Conservation (phyloP, 2,329 filamentous ascomycete genomes). For the Chrysoporthe deuterocubensis region DNA sequence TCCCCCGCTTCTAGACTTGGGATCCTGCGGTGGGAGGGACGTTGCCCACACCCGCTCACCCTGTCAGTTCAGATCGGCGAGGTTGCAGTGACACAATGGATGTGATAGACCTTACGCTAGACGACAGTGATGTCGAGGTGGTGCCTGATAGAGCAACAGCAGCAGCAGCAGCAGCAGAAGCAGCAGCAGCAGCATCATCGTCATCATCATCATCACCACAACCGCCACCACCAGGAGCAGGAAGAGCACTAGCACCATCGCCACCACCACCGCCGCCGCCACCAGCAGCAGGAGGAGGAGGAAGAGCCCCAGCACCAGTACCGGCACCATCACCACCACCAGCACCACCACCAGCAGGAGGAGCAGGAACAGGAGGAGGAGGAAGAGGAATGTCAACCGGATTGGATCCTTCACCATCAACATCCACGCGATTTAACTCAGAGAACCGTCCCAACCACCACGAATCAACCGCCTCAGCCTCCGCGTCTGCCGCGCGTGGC, state of each 20-base stretch:
- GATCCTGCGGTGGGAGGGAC: neutral
- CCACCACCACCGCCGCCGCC: no score
- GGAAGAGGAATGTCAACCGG: neutral
- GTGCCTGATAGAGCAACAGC: neutral
- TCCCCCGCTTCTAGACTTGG: neutral
- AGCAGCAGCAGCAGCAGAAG: no score
- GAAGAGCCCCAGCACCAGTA: no score
- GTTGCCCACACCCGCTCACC: neutral
- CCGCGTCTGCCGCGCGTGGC: neutral
- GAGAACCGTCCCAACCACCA: conserved; percentile 26
- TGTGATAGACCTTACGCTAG: conserved; percentile 23
- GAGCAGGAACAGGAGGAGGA: neutral
- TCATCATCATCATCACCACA: no score
- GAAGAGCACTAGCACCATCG: no score
- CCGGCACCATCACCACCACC: no score
- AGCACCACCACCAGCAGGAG: no score
- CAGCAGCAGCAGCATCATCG: no score
- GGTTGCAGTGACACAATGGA: conserved; percentile 14
- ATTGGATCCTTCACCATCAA: conserved; percentile 7
- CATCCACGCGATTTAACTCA: conserved; percentile 10
- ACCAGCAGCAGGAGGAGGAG: no score
- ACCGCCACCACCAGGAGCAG: no score
- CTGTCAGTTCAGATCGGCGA: neutral
- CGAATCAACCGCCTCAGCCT: conserved; percentile 5
- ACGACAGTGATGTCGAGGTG: conserved; percentile 22